A percentile compares a stretch with the other conserved stretches of the same genome.
These are phyloP conservation scores for Spirogloea muscicola DNA, from an alignment of 139 green algal genomes.

Conservation along the genomic window DNA sequence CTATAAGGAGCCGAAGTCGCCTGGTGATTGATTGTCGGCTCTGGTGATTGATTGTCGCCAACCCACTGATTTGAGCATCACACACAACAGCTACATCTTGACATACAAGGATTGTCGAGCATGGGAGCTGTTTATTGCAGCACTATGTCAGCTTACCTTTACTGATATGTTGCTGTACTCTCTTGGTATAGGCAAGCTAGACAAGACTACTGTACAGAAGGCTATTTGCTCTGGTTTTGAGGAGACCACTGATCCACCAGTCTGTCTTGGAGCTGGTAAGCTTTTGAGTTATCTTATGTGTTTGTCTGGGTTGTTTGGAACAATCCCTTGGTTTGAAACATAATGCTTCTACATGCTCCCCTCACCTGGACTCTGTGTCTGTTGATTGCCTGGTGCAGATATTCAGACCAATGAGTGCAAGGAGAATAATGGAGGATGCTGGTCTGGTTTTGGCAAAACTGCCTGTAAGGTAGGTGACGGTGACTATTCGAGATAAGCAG, in stretches of 20 bases:
- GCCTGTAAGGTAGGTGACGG: slow-evolving; percentile 67
- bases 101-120: no score
- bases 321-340: no score
- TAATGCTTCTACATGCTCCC: no score
- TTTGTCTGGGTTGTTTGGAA: background rate
- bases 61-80: no score
- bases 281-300: background rate
- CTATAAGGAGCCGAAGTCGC: no score
- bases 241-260: slow-evolving; percentile 56
- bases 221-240: slow-evolving; percentile 83
- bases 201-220: slow-evolving; percentile 62
- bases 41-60: no score
- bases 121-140: no score
- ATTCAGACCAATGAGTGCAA: slow-evolving; percentile 46
- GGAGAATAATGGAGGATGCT: slow-evolving; percentile 54
- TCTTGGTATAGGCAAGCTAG: slow-evolving; percentile 36
- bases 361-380: no score
- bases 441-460: slow-evolving; percentile 44
- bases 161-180: background rate
- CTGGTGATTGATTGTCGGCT: background rate
- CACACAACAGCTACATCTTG: no score
- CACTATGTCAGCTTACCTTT: no score
- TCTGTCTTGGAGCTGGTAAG: slow-evolving; percentile 65
- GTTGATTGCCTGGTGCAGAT: slow-evolving; percentile 31
- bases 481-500: no score